Base-by-base conservation (phyloP, 805 yeast genomes). In the Ogataea trehalophila region DNA sequence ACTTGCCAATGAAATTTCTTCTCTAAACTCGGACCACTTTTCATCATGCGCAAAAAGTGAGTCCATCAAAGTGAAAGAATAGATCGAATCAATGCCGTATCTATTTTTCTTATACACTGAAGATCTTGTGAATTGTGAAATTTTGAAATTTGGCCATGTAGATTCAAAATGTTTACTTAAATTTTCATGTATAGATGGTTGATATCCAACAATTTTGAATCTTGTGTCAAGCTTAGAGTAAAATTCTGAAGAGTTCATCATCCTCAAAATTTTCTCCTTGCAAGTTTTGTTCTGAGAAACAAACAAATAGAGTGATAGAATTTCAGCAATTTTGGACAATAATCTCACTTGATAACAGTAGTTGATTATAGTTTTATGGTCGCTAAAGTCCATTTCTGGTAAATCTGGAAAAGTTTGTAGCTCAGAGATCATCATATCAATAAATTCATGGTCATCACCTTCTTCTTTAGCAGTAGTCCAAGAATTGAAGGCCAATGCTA, bases 401-500 rank as follows among this genome's bases (percentile, higher is more conserved):
- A 59, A 50, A 2, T 20, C n/a, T 2, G 60, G 60, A 37, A 54
- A 56, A 0, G 46, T 40, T 2, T 45, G 42, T 11, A 75, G 49
- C 48, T 68, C 60, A 39, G 65, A 39, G 45, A 75, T 56, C 58
- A 80, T 60, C 36, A 69, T 73, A 11, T 68, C 66, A 14, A 77
- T 67, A 44, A 79, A 78, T n/a, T 62, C 61, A 7, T 51, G 48
- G 56, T 83, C 88, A 33, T 70, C 70, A 6, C 73, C 77, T 44
- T 71, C 71, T 39, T 79, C 77, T 44, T 79, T 75, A 0, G 80
- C 78, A 1, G 83, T 74, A 0, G 85, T 79, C 95, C 96, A 87
- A 0, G 88, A 77, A 60, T 86, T 87, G 57, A 83, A 79, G 0
- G 95, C 90, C 42, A 78, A 68, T 0, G 94, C 77, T 26, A 90